Evolutionary conservation across 257 asterid genomes (phyloP), one percentile per base, ranked within the genome.

Genomic region (Solanum sparsipilum): DNA sequence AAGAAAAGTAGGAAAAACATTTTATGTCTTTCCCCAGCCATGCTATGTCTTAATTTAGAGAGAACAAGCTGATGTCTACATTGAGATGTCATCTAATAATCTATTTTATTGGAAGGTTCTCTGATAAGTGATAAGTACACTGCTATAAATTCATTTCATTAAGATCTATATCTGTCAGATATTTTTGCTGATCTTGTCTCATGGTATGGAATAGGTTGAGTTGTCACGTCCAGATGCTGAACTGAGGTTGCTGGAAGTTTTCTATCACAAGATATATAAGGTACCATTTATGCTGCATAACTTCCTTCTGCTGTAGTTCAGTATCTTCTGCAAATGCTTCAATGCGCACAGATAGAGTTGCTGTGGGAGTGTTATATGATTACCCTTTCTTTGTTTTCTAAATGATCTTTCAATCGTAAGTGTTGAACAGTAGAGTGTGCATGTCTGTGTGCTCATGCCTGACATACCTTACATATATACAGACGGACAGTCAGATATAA

Each of bases 211-310:
- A 72, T 92, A 93, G 96, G 95, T 89, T 74, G 91, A 92, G 91
- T 88, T 92, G 91, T 94, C 96, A 83, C 94, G 88, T 88, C 94
- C 93, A 84, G 90, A 91, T 83, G 95, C 94, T 9, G 94, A 94
- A 75, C 95, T 94, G 65, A 91, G 96, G 90, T 86, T 94, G 92
- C 91, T 94, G 85, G 94, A 93, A 89, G 95, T 94, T 86, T 91
- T 92, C 90, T 89, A 88, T 87, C 94, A 94, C 93, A 94, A 88
- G 89, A 94, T 94, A 86, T 90, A 90, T 91, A 94, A 93, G 97
- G 96, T 94, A 86, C 83, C 70, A 86, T 82, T 27, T 78, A 65
- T 41, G 86, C 13, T 82, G 86, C 86, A 48, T 48, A 48, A 82
- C 84, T 87, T 82, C 46, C 82, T 83, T 87, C 75, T 67, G 58